Percentiles rank a stretch among this genome's conserved stretches.
Conservation (phyloP, 805 yeast genomes). For the Hanseniaspora valbyensis region DNA sequence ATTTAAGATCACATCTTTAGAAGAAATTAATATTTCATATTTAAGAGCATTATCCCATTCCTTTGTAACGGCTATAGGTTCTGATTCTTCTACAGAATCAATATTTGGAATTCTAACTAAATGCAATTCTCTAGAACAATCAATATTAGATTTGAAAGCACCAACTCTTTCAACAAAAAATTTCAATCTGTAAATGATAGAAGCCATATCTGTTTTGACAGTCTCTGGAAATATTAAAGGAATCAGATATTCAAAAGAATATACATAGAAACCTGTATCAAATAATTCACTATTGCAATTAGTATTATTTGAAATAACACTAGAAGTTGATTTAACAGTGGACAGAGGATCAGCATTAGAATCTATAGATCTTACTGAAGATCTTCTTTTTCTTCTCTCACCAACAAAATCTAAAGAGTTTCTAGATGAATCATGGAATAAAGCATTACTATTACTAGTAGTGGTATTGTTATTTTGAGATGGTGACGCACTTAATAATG, state of each 20-base stretch:
- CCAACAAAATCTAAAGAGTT: not conserved
- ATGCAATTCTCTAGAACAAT: conserved; percentile 50
- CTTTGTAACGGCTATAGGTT: conserved; percentile 80
- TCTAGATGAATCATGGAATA: too few species aligned
- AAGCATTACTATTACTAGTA: not conserved
- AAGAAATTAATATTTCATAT: conserved; percentile 83
- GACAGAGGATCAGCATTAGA: not conserved
- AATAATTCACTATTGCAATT: conserved; percentile 36
- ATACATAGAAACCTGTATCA: conserved; percentile 81
- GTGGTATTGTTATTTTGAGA: not conserved
- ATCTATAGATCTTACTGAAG: not conserved
- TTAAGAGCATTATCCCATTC: conserved; percentile 90
- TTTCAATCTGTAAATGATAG: conserved; percentile 57
- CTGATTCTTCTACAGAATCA: conserved; percentile 73
- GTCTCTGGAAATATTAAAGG: conserved; percentile 78
- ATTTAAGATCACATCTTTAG: conserved; percentile 77
- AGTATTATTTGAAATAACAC: not conserved
- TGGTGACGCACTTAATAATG: conserved; percentile 3
- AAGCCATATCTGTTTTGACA: conserved; percentile 67
- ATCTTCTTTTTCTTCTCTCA: not conserved
- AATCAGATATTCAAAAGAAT: conserved; percentile 81
- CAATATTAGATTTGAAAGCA: conserved; percentile 68
- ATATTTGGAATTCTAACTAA: conserved; percentile 70
- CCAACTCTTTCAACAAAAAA: conserved; percentile 68
- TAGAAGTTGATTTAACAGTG: not conserved